Evolutionary conservation across 1,284 basidiomycete species (phyloP), one percentile per base, ranked within the genome.

Genomic region (Termitomyces sp.): DNA sequence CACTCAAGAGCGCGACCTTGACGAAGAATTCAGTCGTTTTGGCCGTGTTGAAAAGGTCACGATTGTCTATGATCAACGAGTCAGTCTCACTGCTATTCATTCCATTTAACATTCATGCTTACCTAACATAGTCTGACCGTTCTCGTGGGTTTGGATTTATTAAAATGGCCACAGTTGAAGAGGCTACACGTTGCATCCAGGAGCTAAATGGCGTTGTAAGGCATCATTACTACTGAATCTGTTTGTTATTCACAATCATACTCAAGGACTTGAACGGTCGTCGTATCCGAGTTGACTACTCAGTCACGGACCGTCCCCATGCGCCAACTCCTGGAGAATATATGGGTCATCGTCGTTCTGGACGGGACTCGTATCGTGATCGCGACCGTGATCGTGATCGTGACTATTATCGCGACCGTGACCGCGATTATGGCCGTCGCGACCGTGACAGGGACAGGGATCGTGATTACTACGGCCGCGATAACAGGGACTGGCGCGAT

Each of bases 61-160:
- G 50, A 94, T 99, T 62, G 97, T 99, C n/a, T 98, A 98, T 69
- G 96, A 99, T 73, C 94, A 98, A 71, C 79, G 95, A 67, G 94
- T 97, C 67, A 67, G 92, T 75, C n/a, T 30, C 55, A 28, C 54
- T 59, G 24, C 24, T 24, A 24, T 28, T 19, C 19, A 39, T 53
- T 38, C 24, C 55, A 53, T 60, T 57, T 54, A 57, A 64, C 54
- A 28, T 38, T 59, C 62, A 65, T 55, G 56, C 47, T 57, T 58
- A 54, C 48, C 28, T 19, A 51, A 50, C 58, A 49, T 70, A 95
- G 91, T 92, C 93, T 46, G 94, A 94, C 67, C 88, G 97, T 56
- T 98, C 95, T 53, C 90, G 96, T 61, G 97, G 94, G 8, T 99
- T 99, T 64, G 96, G 95, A 39, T 99, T 99, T 71, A 94, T 99